Evolutionary conservation across 2,329 filamentous ascomycete genomes (phyloP).

Genomic region (Raffaelea ambrosiae): DNA sequence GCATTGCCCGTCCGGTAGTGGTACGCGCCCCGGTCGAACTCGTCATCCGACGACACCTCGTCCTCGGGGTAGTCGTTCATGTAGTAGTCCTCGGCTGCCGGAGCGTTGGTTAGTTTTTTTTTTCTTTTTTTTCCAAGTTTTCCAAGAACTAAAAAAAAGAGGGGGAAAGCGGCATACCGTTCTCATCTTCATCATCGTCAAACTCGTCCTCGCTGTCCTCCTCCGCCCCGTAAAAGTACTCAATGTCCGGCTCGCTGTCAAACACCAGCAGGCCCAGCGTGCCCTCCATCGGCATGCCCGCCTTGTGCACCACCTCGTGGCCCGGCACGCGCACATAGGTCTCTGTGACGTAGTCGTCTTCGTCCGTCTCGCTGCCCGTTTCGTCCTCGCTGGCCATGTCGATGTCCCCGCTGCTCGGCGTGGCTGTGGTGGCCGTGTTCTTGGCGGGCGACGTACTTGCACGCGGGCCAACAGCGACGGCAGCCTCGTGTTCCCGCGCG

Average conservation of each 20-base stretch:
- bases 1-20: slow-evolving; percentile 42
- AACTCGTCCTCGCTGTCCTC: slow-evolving; percentile 55
- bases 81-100: slow-evolving; percentile 65
- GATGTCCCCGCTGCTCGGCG: slow-evolving; percentile 18
- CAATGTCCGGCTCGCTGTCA: slow-evolving; percentile 48
- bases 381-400: slow-evolving; percentile 29
- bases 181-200: slow-evolving; percentile 57
- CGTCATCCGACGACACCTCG: slow-evolving; percentile 64
- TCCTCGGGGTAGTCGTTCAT: slow-evolving; percentile 75
- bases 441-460: not conserved
- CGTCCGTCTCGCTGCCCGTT: slow-evolving; percentile 34
- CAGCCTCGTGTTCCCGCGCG: not conserved
- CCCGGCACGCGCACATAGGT: slow-evolving; percentile 54
- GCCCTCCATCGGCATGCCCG: slow-evolving; percentile 30
- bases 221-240: slow-evolving; percentile 51
- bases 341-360: slow-evolving; percentile 54
- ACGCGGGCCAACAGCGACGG: no score
- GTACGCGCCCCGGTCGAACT: slow-evolving; percentile 49
- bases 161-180: slow-evolving; percentile 34
- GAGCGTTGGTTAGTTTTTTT: not conserved
- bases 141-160: not conserved
- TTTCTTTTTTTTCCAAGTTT: not conserved
- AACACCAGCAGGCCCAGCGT: slow-evolving; percentile 49
- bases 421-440: not conserved
- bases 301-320: slow-evolving; percentile 26